Base-by-base conservation (phyloP, 2,329 filamentous ascomycete genomes). In the Pestalotiopsis fici region DNA sequence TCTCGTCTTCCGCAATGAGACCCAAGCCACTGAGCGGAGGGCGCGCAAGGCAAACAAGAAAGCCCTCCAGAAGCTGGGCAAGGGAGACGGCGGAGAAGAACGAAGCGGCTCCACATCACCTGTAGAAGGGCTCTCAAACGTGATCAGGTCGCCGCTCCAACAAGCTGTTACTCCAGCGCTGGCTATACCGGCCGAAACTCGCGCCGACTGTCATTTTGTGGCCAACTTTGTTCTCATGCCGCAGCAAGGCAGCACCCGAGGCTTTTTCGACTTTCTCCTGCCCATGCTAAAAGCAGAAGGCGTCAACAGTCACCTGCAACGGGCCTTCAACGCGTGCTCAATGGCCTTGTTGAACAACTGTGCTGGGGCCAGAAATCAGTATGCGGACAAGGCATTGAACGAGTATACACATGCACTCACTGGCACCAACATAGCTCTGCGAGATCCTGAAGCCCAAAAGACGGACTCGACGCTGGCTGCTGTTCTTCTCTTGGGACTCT, bases 1-100 rank as follows among this genome's bases (percentile, higher is more conserved):
- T 72, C 80, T 93, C 27, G 87, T 93, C 65, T 92, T 93, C 72
- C 88, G 91, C 66, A 91, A 93, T 76, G 90, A 93, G 79, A 93
- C 90, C 31, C 87, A 88, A 71, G 89, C 90, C 1, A 91, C 90
- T 39, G 89, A 90, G 73, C 84, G 86, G 69, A 85, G 89, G 73
- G 89, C 87, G 18, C 84, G 85, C 66, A 88, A 86, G 73, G 83
- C 85, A 55, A 86, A 78, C 75, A 84, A 81, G 74, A 88, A 87
- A 71, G 78, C 79, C 1, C 71, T 79, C 43, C 77, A 79, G 28
- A 85, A 78, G 71, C 69, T 72, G 28, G 77, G 72, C 59, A 79
- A 74, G 59, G 62, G 56, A 66, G 73, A 73, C 27, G 57, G 37
- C 59, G 67, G 66, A 28, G 69, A 70, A 21, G 37, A 64, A 23